Base-by-base conservation (phyloP, 345 rosid species). In the Ceriops zippeliana region DNA sequence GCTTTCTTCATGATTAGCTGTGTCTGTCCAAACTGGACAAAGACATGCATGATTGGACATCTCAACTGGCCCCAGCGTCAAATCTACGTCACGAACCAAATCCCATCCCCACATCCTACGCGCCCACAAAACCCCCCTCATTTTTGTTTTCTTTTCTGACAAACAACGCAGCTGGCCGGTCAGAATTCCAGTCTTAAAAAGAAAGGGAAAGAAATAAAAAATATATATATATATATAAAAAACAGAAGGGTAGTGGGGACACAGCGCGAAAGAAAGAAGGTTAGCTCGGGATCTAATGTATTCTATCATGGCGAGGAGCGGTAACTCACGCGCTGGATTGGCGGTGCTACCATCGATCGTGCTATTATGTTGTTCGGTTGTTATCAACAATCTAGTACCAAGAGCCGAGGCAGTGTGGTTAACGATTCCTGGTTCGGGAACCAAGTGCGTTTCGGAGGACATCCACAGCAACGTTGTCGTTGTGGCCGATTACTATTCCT, bases 361-460 rank as follows among this genome's bases (percentile, higher is more conserved):
- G 58, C 19, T 81, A 17, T 52, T 76, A 0, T 76, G 72, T 5
- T 69, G 70, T 21, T 52, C 72, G 27, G 61, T 59, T 27, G 61
- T 71, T 67, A 67, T 38, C 31, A 42, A 13, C 49, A 38, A 69
- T 72, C 46, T 79, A 28, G 49, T 79, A 3, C 82, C 76, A 1
- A 81, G 65, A 10, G 72, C 84, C 7, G 95, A 89, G 80, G 95
- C 88, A 26, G 47, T 92, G 61, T 92, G 96, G 98, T 65, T 90
- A 35, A 76, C 89, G 80, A 82, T 92, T 74, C 96, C 98, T 30
- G 60, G 84, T 76, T 32, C 96, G 27, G 98, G 98, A 57, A 85
- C 93, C 54, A 92, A 92, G 91, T 92, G 98, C 57, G 81, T 92
- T n/a, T 92, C 96, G 19, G 98, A 92, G 90, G 96, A 90, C 82